Evolutionary conservation across 768 basidiomycete genomes (phyloP).

Genomic region (Leucocoprinus leucothites): DNA sequence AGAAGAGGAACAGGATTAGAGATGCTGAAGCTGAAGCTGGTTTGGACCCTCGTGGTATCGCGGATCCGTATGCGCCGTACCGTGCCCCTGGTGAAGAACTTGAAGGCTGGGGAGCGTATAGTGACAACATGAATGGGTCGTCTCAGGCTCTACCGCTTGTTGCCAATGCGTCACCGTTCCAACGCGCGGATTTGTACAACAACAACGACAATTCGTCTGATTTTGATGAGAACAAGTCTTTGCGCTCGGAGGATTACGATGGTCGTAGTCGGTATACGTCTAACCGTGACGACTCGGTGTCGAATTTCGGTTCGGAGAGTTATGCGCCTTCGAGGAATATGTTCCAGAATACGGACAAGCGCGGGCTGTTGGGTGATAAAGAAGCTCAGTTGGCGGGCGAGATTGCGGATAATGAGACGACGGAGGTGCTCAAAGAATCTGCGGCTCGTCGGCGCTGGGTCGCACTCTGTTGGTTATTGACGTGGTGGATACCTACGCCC

Average conservation of each 20-base stretch:
- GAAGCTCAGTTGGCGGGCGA: conserved; percentile 76
- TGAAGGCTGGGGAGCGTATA: conserved; percentile 36
- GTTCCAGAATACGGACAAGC: conserved; percentile 84
- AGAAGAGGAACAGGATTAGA: conserved; percentile 73
- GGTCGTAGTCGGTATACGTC: conserved; percentile 75
- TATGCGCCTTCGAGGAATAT: conserved; percentile 95
- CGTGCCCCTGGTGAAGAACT: conserved; percentile 47
- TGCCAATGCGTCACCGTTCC: conserved; percentile 76
- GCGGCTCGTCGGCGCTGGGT: conserved; percentile 87
- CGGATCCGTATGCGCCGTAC: conserved; percentile 82
- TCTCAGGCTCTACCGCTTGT: conserved; percentile 83
- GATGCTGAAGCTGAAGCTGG: conserved; percentile 75
- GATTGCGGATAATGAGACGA: conserved; percentile 83
- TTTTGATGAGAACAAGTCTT: conserved; percentile 72
- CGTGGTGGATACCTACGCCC: conserved; percentile 85
- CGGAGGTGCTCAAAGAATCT: conserved; percentile 82
- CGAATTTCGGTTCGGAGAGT: conserved; percentile 86
- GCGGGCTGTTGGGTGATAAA: conserved; percentile 71
- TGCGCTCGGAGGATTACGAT: conserved; percentile 78
- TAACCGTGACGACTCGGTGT: conserved; percentile 72
- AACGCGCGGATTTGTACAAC: conserved; percentile 71
- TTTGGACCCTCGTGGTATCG: conserved; percentile 49
- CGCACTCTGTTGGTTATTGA: conserved; percentile 80
- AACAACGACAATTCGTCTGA: conserved; percentile 35
- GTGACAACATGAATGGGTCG: conserved; percentile 55